phyloP scores from a whole-genome alignment of 2,329 filamentous ascomycete genomes.

The Colletotrichum noveboracense region DNA sequence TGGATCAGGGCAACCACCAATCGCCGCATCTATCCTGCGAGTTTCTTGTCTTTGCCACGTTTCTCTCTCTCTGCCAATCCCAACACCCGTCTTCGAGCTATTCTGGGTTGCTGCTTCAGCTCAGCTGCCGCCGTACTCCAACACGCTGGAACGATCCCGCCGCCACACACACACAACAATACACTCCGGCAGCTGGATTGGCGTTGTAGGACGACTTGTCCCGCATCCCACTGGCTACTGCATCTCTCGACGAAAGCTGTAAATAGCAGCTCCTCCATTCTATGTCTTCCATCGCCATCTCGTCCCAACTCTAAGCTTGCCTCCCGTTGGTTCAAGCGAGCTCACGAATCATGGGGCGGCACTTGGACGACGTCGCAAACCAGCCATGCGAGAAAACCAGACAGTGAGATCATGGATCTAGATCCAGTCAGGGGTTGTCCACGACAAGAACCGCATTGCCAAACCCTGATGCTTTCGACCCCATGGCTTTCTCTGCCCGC shows the following conservation, averaged over 20 bases:
- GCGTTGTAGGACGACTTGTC: not conserved
- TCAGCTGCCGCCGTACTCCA: not conserved
- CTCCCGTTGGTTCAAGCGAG: not conserved
- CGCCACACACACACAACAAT: not conserved
- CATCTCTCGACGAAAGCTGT: not conserved
- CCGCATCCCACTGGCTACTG: not conserved
- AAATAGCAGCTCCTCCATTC: not conserved
- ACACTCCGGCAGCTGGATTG: not conserved
- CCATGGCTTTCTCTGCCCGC: not conserved
- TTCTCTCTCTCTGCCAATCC: not conserved
- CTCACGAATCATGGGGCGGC: constrained; percentile 9
- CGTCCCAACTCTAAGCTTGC: not conserved
- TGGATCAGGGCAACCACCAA: not conserved
- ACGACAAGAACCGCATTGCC: not conserved
- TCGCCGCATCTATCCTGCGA: not conserved
- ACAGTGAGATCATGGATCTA: constrained; percentile 9
- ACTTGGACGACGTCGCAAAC: constrained; percentile 12
- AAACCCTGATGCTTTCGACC: not conserved
- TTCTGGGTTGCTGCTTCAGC: not conserved
- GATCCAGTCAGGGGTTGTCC: not conserved
- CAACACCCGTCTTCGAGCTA: not conserved
- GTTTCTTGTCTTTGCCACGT: not conserved
- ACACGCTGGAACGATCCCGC: not conserved
- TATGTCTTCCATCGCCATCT: not conserved
- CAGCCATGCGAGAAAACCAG: not conserved